Evolutionary conservation across 345 rosid species (phyloP), one percentile per base, ranked within the genome.

Genomic region (Aurinia saxatilis): DNA sequence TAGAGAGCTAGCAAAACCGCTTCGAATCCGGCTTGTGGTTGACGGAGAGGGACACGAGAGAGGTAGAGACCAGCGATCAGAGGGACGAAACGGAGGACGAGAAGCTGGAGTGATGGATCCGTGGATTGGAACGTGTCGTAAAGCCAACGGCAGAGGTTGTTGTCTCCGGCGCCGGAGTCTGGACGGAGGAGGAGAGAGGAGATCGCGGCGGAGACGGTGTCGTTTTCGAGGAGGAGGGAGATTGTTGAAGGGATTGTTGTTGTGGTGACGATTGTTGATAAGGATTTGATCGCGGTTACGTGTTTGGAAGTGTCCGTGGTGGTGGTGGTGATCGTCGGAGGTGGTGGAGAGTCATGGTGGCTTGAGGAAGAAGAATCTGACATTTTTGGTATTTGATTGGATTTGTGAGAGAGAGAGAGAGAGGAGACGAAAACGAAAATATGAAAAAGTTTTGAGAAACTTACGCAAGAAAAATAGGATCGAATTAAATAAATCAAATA

Each of bases 131-230:
- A 89, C 5, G 96, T 85, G 58, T 92, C 93, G 71, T 87, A 92
- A 37, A 92, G 85, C 98, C 98, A 89, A 5, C 93, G 86, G 55
- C 95, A 92, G 59, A 89, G 90, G 62, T 78, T 82, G 70, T 84
- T 73, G 45, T 87, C 91, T 0, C 96, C 95, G 19, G 95, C 65
- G 45, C 98, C 95, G 8, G 96, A 85, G 21, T 75, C 75, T 0
- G 88, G 91, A 14, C 69, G 77, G 27, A 70, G 85, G 67, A 89
- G 91, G 70, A 83, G 91, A 62, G 82, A 8, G 10, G 95, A 81
- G 48, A 92, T 79, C 25, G 80, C 78, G 76, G 86, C 44, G 67
- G 82, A 76, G 68, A 87, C 62, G 47, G 75, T 17, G 2, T 79
- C 72, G 60, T 87, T 76, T 13, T 76, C 71, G 67, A 87, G 96